Base-by-base conservation (phyloP, 1,284 basidiomycete species). In the Sphaerobolus stellatus region DNA sequence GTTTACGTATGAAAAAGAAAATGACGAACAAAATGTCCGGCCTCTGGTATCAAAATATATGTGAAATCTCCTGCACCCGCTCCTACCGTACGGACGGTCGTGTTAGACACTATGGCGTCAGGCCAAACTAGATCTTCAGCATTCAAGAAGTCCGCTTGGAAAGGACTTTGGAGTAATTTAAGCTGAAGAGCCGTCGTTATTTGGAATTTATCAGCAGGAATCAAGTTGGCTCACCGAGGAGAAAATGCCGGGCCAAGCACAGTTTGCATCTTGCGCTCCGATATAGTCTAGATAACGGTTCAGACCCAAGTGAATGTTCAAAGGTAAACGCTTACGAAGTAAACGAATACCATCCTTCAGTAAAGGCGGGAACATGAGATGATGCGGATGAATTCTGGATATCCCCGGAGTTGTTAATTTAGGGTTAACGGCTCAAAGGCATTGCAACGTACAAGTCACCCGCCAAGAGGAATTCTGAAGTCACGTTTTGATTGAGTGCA, bases 241-340 rank as follows among this genome's bases (percentile, higher is more conserved):
- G 24, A 66, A 50, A 22, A 65, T 57, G 3, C 67, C 69, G 2
- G 64, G 66, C 66, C 66, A 69, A 14, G 62, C 60, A 48, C 67
- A 68, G 58, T 67, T 71, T 1, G 64, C 67, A 50, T 70, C 69
- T 48, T 64, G 61, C 7, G 58, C 59, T 3, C 68, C 69, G 46
- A 69, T 57, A 46, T 66, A 69, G 54, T 70, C 69, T 66, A 29
- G 11, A 49, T 28, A 24, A 34, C 48, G 20, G 22, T n/a, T 43
- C 18, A n/a, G 40, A 20, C 5, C 29, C 20, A 5, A 16, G 5
- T 48, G 14, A 16, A 16, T 11, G 8, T n/a, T 5, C 5, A 20
- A n/a, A 18, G 24, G 30, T 16, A 18, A 14, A 6, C 7, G 57
- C 66, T n/a, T 50, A 70, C 68, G 68, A 16, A 71, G 58, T 4